phyloP scores from a whole-genome alignment of 306 rosid genomes.

The Alnus rubra region DNA sequence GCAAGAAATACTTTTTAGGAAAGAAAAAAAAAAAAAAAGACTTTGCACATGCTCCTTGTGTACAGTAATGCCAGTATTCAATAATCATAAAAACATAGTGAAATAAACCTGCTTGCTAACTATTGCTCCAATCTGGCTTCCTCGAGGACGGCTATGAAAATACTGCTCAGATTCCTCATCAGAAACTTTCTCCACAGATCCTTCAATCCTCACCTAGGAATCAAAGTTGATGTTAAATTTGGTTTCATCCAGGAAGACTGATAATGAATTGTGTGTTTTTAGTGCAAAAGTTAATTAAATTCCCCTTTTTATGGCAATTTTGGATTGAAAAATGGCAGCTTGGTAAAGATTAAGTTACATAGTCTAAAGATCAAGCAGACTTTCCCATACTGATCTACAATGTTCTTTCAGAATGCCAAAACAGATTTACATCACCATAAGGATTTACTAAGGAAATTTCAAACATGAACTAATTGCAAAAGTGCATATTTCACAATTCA shows the following conservation, averaged over 20 bases:
- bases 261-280: slow-evolving; percentile 16
- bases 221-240: slow-evolving; percentile 8
- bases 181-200: slow-evolving; percentile 79
- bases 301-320: not conserved
- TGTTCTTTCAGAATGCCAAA: not conserved
- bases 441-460: not conserved
- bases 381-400: not conserved
- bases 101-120: slow-evolving; percentile 88
- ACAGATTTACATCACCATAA: not conserved
- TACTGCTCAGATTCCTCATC: slow-evolving; percentile 87
- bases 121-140: slow-evolving; percentile 96
- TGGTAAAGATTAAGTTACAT: not conserved
- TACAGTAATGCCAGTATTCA: not conserved
- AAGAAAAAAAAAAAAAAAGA: not conserved
- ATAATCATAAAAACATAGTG: slow-evolving; percentile 12
- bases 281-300: slow-evolving; percentile 5
- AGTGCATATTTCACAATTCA: not conserved
- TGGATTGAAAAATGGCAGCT: not conserved
- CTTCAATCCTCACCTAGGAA: slow-evolving; percentile 85
- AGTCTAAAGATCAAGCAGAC: not conserved
- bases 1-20: not conserved
- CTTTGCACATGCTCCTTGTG: not conserved
- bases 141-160: slow-evolving; percentile 95
- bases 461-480: not conserved
- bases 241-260: slow-evolving; percentile 19